A percentile compares a stretch with the other conserved stretches of the same genome.
Conservation (phyloP, 1,284 basidiomycete species). For the Naganishia sp. region DNA sequence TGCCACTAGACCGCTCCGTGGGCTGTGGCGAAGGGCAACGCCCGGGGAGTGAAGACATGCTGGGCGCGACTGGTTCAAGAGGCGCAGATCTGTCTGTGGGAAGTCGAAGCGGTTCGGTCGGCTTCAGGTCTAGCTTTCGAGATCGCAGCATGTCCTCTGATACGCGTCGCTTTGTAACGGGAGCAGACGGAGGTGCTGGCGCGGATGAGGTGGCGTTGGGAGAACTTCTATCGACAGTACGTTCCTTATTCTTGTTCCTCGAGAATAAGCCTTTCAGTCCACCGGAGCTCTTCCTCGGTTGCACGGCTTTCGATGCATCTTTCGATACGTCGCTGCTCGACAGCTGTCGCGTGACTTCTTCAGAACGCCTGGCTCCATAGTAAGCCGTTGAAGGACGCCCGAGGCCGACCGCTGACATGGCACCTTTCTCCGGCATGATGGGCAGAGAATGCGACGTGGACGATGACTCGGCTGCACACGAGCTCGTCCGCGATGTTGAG, state of each 20-base stretch:
- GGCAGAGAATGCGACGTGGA: slow-evolving; percentile 1
- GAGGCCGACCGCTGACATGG: slow-evolving; percentile 16
- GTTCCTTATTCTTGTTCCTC: slow-evolving; percentile 45
- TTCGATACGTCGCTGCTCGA: slow-evolving; percentile 7
- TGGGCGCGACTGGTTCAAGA: neutral
- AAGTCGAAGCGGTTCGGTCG: neutral
- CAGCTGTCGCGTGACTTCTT: slow-evolving; percentile 12
- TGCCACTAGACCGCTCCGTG: too few relatives aligned
- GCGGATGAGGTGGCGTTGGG: slow-evolving; percentile 15
- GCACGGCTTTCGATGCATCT: slow-evolving; percentile 5
- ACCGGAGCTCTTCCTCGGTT: slow-evolving; percentile 48
- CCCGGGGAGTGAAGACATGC: neutral
- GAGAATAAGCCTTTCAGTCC: slow-evolving; percentile 52
- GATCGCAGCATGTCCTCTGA: slow-evolving; percentile 35
- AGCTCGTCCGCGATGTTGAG: neutral
- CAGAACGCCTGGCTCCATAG: slow-evolving; percentile 11
- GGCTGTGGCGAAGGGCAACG: neutral
- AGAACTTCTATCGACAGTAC: slow-evolving; percentile 52
- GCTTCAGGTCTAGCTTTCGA: slow-evolving; percentile 13
- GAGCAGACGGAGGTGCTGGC: slow-evolving; percentile 1
- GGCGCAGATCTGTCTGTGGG: neutral
- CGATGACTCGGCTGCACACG: neutral
- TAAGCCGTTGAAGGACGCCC: slow-evolving; percentile 15
- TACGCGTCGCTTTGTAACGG: slow-evolving; percentile 32
- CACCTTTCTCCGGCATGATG: slow-evolving; percentile 6